These are phyloP conservation scores for Gaertneriomyces sp. DNA, from an alignment of 192 early-diverging fungal genomes.

Conservation along the genomic window DNA sequence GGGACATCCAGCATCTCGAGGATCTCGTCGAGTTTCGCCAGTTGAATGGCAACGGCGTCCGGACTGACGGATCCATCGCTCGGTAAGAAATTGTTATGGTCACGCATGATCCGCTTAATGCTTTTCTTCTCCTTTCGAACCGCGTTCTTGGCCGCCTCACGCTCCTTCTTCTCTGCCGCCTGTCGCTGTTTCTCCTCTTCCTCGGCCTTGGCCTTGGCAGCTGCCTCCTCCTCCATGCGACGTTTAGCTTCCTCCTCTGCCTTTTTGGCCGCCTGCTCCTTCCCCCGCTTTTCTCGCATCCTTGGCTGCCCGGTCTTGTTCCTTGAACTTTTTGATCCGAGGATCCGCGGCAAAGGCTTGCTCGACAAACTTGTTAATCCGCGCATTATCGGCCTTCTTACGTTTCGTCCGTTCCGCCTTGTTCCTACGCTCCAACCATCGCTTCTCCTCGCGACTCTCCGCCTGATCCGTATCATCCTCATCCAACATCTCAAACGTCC, in stretches of 20 bases:
- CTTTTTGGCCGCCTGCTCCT: slow-evolving; percentile 62
- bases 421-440: slow-evolving; percentile 95
- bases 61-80: slow-evolving; percentile 57
- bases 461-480: slow-evolving; percentile 90
- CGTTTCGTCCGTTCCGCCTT: slow-evolving; percentile 79
- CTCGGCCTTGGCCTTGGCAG: slow-evolving; percentile 56
- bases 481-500: slow-evolving; percentile 96
- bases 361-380: slow-evolving; percentile 81
- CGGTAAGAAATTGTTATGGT: slow-evolving; percentile 75
- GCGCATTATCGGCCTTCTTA: slow-evolving; percentile 97
- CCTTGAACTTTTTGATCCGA: slow-evolving; percentile 83
- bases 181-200: slow-evolving; percentile 59
- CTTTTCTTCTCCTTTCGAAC: slow-evolving; percentile 90
- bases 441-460: slow-evolving; percentile 94
- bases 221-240: slow-evolving; percentile 58
- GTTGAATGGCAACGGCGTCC: slow-evolving; percentile 62
- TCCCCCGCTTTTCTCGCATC: slow-evolving; percentile 87
- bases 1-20: slow-evolving; percentile 46
- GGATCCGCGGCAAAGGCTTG: slow-evolving; percentile 81
- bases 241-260: slow-evolving; percentile 45
- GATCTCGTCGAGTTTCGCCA: slow-evolving; percentile 74
- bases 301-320: slow-evolving; percentile 84
- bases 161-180: slow-evolving; percentile 61
- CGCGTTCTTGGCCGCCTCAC: slow-evolving; percentile 81
- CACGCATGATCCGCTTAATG: slow-evolving; percentile 63